Base-by-base conservation (phyloP, 352 stramenopile genomes). In the Phytophthora ohioensis region DNA sequence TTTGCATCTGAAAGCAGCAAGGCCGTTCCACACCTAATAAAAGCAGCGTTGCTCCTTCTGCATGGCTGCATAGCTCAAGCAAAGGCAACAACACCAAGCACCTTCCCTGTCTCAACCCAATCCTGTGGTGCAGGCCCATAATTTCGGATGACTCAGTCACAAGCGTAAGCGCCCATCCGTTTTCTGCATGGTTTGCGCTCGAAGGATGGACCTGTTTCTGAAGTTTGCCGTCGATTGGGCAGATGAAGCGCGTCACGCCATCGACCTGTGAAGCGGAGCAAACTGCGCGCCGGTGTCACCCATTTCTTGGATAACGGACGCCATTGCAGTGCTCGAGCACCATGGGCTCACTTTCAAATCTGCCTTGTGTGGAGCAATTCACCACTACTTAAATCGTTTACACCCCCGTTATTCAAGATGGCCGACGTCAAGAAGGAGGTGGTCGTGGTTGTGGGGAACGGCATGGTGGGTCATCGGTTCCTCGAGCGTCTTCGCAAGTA, bases 401-500 rank as follows among this genome's bases (percentile, higher is more conserved):
- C 39, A 38, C 34, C 48, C 46, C 35, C 5, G 32, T 43, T 12
- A 11, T 64, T 59, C n/a, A 66, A 41, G 34, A 78, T 78, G 71
- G 32, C 30, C 27, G 49, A 73, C 36, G 31, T n/a, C 54, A 63
- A 61, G 46, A 63, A 61, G 46, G 75, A 97, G 64, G 78, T 88
- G 34, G 75, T 97, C 30, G 92, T 97, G 21, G 92, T 97, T n/a
- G 84, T 98, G 12, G 92, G 92, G 39, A 97, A 98, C 51, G 92
- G 92, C 61, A 98, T 98, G 92, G 88, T 97, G 32, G 92, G 92
- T 42, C 91, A 97, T 75, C 84, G 89, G 13, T 95, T 98, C 78
- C 90, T 98, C 71, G 92, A 97, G 69, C 91, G 72, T 7, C 56
- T 86, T 34, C 77, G 69, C 53, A 79, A 90, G 39, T 81, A 94